These are phyloP conservation scores for Parasitella parasitica DNA, from an alignment of 371 early-diverging fungal species.

Conservation along the genomic window DNA sequence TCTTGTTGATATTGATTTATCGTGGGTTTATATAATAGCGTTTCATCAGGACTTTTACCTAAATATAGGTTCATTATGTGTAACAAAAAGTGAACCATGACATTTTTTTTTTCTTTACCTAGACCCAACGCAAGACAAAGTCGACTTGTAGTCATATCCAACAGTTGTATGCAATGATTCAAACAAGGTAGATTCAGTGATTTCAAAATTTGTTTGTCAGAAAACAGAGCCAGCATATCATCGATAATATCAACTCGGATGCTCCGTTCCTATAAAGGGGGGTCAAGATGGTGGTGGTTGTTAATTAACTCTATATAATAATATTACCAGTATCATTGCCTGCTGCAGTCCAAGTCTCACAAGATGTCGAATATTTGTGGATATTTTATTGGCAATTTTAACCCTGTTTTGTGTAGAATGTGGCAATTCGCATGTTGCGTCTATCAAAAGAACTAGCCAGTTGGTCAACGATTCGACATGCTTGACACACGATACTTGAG, in stretches of 20 bases:
- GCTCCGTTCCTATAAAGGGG: conserved; percentile 15
- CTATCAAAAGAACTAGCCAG: not conserved
- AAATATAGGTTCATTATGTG: conserved; percentile 8
- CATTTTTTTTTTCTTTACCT: not conserved
- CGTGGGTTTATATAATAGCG: conserved; percentile 6
- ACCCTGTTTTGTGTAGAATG: not conserved
- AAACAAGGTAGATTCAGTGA: not conserved
- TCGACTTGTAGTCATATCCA: conserved; percentile 4
- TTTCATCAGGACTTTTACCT: conserved; percentile 16
- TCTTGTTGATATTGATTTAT: not conserved
- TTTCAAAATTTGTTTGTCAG: not conserved
- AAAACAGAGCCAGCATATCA: not conserved
- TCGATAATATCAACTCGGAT: not conserved
- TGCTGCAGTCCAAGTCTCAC: conserved; percentile 17
- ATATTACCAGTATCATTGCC: conserved; percentile 18
- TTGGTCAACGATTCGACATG: not conserved
- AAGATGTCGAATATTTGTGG: conserved; percentile 13
- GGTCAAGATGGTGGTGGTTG: not conserved
- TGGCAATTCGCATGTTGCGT: not conserved
- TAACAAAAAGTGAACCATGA: not conserved
- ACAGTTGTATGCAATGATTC: not conserved
- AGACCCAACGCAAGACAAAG: conserved; percentile 1
- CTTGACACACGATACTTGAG: not conserved
- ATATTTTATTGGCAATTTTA: conserved; percentile 2
- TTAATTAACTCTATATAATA: not conserved